phyloP scores from a whole-genome alignment of 305 asterid species.

The Solanum hybrid region DNA sequence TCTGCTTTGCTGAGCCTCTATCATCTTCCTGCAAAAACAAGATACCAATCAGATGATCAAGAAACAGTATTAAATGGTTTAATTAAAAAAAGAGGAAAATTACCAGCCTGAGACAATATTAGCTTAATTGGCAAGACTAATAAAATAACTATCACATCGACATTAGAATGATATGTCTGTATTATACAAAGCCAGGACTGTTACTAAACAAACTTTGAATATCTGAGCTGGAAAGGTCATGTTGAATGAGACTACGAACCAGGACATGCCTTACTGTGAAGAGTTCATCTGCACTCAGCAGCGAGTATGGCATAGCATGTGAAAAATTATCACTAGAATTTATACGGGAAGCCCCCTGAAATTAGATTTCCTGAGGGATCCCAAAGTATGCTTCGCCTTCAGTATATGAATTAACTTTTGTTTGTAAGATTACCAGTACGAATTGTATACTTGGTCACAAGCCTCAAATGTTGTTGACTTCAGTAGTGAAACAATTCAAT shows the following conservation, averaged over 20 bases:
- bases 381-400: background rate
- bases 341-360: background rate
- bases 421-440: background rate
- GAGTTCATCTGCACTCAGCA: background rate
- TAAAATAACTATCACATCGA: background rate
- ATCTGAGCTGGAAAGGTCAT: background rate
- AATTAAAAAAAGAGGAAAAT: background rate
- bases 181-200: background rate
- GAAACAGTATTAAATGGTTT: background rate
- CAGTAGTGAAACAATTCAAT: background rate
- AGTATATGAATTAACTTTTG: background rate
- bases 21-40: conserved; percentile 20
- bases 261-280: background rate
- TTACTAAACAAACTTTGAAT: background rate
- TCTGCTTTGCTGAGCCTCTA: conserved; percentile 12
- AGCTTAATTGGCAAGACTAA: background rate
- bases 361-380: background rate
- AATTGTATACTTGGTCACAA: background rate
- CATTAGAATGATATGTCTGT: background rate
- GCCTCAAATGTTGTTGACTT: background rate
- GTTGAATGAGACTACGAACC: background rate
- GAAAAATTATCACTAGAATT: background rate
- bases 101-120: background rate
- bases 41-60: background rate
- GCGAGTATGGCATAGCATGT: background rate